These are phyloP conservation scores for Cetraspora pellucida DNA, from an alignment of 192 early-diverging fungal species.

Conservation along the genomic window DNA sequence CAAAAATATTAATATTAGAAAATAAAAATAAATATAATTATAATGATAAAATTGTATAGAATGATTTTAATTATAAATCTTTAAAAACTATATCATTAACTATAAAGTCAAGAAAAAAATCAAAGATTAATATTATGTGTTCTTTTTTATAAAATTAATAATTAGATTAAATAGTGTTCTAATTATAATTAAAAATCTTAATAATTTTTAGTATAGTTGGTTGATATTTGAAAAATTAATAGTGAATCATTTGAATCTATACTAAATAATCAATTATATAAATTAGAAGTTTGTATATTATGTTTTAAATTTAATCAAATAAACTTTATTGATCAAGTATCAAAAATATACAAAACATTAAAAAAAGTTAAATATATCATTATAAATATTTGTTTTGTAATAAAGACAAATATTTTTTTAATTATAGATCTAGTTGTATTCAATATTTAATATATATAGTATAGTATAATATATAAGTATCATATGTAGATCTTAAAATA, in stretches of 20 bases:
- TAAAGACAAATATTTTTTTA: slow-evolving; percentile 11
- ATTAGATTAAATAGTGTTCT: background rate
- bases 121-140: too few species aligned
- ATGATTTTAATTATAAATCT: too few species aligned
- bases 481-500: background rate
- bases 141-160: background rate
- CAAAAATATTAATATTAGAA: too few species aligned
- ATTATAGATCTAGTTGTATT: background rate
- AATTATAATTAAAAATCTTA: background rate
- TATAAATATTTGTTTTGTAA: background rate
- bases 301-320: slow-evolving; percentile 14
- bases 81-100: too few species aligned
- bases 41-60: too few species aligned
- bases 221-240: slow-evolving; percentile 18
- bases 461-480: background rate
- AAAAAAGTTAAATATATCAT: slow-evolving; percentile 5
- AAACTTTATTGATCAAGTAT: background rate
- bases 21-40: too few species aligned
- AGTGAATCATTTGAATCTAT: background rate
- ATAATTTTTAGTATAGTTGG: background rate
- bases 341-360: background rate
- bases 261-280: slow-evolving; percentile 1
- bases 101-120: too few species aligned
- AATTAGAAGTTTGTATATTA: background rate
- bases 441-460: background rate